phyloP scores from a whole-genome alignment of 2,329 filamentous ascomycete species.

The Epichloe coenophiala region DNA sequence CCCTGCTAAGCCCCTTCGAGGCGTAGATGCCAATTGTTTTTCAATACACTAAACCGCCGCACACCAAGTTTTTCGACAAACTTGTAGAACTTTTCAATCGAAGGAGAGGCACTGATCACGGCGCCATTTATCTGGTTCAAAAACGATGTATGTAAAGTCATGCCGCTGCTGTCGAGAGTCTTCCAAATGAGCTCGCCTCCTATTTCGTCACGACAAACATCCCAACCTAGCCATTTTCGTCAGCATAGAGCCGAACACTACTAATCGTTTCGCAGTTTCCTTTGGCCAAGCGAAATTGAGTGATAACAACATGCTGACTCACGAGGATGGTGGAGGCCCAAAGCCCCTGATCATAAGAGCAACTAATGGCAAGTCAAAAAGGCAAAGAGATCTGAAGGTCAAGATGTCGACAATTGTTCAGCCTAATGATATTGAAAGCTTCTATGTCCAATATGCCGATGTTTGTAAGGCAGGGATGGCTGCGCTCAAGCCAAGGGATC shows the following conservation, averaged over 20 bases:
- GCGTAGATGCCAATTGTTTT: neutral
- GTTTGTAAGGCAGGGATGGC: constrained; percentile 82
- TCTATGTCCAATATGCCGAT: constrained; percentile 79
- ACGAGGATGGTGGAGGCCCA: constrained; percentile 43
- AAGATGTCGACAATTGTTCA: constrained; percentile 78
- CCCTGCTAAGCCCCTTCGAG: neutral
- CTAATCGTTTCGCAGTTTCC: neutral
- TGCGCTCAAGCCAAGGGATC: constrained; percentile 81
- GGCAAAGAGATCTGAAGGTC: constrained; percentile 42
- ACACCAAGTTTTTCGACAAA: constrained; percentile 55
- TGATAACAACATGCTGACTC: constrained; percentile 40
- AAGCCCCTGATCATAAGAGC: constrained; percentile 71
- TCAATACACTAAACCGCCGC: neutral
- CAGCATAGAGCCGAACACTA: neutral
- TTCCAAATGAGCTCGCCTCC: neutral
- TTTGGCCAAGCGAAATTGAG: neutral
- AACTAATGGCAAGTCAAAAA: constrained; percentile 61
- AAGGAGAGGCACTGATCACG: constrained; percentile 56
- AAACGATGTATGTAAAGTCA: constrained; percentile 48
- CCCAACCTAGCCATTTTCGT: constrained; percentile 19
- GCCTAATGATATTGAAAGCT: constrained; percentile 60
- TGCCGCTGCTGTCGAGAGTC: neutral
- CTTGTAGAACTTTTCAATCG: constrained; percentile 54
- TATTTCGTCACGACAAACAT: constrained; percentile 32
- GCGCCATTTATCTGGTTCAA: constrained; percentile 61